phyloP scores from a whole-genome alignment of 1,284 basidiomycete species.

The Ceratobasidium theobromae region DNA sequence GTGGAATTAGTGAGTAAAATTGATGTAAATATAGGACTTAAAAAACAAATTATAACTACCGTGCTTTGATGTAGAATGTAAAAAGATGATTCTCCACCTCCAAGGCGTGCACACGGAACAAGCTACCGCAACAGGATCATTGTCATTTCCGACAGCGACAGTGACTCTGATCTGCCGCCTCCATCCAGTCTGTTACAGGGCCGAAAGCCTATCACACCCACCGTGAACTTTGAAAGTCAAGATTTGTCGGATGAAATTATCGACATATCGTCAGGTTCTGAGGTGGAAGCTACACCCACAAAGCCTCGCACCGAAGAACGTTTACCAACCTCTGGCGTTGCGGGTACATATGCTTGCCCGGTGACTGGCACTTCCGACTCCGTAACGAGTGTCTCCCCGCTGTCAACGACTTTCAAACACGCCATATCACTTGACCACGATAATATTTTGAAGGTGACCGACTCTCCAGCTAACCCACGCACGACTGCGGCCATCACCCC shows the following conservation, averaged over 20 bases:
- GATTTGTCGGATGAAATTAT: constrained; percentile 22
- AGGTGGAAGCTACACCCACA: constrained; percentile 16
- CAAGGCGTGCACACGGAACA: background rate
- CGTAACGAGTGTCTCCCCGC: background rate
- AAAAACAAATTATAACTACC: background rate
- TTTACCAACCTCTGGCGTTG: no score
- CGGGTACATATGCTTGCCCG: no score
- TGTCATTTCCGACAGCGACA: constrained; percentile 23
- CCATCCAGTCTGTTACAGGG: background rate
- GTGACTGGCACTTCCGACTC: no score
- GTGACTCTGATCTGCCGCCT: constrained; percentile 13
- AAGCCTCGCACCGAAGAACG: no score
- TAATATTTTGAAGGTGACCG: background rate
- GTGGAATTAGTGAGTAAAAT: background rate
- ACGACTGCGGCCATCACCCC: background rate
- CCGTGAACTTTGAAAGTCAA: background rate
- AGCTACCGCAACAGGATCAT: background rate
- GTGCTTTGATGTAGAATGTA: background rate
- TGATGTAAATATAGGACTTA: background rate
- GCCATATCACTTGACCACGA: background rate
- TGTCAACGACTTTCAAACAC: constrained; percentile 1
- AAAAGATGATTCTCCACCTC: constrained; percentile 1
- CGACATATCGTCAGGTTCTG: constrained; percentile 32
- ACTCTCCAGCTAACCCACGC: no score
- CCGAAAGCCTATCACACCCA: background rate